Conservation (phyloP, 352 stramenopile genomes). For the Globisporangium ultimum region DNA sequence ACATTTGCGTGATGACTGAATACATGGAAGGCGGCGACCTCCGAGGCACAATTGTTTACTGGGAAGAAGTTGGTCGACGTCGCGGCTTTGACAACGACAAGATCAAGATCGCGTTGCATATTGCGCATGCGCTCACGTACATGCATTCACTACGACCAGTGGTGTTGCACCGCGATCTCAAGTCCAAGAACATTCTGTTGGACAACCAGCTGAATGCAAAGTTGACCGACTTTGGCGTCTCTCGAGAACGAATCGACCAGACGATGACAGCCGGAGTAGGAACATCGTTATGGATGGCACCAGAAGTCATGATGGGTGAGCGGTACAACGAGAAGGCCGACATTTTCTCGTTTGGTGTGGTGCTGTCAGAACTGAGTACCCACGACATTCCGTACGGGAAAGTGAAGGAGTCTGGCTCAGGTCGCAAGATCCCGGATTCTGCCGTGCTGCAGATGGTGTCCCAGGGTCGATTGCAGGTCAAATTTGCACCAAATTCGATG, state of each 20-base stretch:
- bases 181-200: slow-evolving; percentile 60
- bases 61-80: neutral
- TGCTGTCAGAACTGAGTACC: slow-evolving; percentile 6
- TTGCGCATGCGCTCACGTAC: slow-evolving; percentile 46
- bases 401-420: slow-evolving; percentile 3
- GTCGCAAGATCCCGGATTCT: no score
- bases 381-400: slow-evolving; percentile 28
- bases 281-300: slow-evolving; percentile 43
- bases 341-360: neutral
- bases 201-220: slow-evolving; percentile 30
- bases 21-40: slow-evolving; percentile 48
- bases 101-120: slow-evolving; percentile 30
- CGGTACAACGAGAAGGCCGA: slow-evolving; percentile 41
- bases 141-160: slow-evolving; percentile 40
- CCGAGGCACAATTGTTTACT: slow-evolving; percentile 25
- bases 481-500: neutral
- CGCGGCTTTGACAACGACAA: slow-evolving; percentile 27
- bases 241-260: slow-evolving; percentile 26
- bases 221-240: slow-evolving; percentile 56
- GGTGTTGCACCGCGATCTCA: slow-evolving; percentile 51
- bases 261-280: slow-evolving; percentile 46
- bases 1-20: slow-evolving; percentile 46
- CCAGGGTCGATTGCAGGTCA: neutral
- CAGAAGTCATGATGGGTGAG: slow-evolving; percentile 46
- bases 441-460: no score